Evolutionary conservation across 257 asterid species (phyloP), one percentile per base, ranked within the genome.

Genomic region (Plantago ovata): DNA sequence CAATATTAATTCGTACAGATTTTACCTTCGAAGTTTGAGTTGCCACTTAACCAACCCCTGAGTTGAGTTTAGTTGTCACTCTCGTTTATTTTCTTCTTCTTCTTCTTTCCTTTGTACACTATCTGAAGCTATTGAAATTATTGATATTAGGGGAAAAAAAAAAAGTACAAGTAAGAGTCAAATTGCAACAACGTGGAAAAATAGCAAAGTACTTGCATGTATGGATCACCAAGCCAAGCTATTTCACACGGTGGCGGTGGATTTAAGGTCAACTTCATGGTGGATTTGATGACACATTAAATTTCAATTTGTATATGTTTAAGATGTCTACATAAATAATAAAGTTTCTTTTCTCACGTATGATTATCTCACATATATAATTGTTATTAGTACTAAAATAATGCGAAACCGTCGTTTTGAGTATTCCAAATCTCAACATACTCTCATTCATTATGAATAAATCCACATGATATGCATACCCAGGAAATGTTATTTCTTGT

Each of bases 261-360:
- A 32, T 80, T n/a, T n/a, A n/a, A n/a, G 94, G 96, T 84, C 94
- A 84, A 82, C 80, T 69, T 67, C 60, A 66, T 56, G 62, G 16
- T 61, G 64, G 60, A 50, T 22, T 22, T 50, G 38, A 50, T 50
- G 38, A 50, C 28, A 22, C 36, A 28, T 28, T 50, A 23, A 32
- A 50, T 50, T 46, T 50, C 16, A 50, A 11, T n/a, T n/a, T n/a
- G n/a, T n/a, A n/a, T n/a, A n/a, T n/a, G n/a, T n/a, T n/a, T n/a
- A n/a, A n/a, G n/a, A n/a, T n/a, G n/a, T n/a, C n/a, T n/a, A n/a
- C n/a, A n/a, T n/a, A n/a, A n/a, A n/a, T 28, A 28, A 28, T 28
- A 2, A 48, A 48, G 22, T 18, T 48, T 49, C 21, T 23, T 32
- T 18, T 49, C 4, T 49, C 10, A 16, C 28, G 21, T n/a, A 50